A percentile compares a stretch with the other conserved stretches of the same genome.
Conservation (phyloP, 768 basidiomycete genomes). For the Hericium erinaceus region DNA sequence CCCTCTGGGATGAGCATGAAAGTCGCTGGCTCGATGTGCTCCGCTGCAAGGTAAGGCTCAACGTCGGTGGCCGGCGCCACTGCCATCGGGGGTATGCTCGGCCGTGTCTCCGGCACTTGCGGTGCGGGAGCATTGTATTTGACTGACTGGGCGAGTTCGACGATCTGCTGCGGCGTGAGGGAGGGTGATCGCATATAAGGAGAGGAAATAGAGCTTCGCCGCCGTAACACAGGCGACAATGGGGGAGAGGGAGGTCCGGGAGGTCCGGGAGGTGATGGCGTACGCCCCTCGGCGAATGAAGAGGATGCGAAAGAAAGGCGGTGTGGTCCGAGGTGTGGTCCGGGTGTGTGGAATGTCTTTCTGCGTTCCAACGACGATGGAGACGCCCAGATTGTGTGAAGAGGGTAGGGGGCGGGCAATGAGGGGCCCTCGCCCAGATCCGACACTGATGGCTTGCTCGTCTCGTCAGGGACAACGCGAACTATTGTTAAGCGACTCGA, state of each 20-base stretch:
- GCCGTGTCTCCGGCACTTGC: too few species aligned
- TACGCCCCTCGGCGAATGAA: constrained; percentile 8
- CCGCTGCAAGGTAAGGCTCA: too few species aligned
- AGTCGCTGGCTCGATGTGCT: not conserved
- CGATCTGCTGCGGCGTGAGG: constrained; percentile 10
- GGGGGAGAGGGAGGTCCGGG: constrained; percentile 6
- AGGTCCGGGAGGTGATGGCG: not conserved
- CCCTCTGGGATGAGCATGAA: constrained; percentile 9
- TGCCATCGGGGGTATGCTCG: too few species aligned
- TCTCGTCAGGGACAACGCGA: constrained; percentile 7
- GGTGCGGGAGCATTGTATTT: not conserved
- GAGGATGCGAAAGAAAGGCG: constrained; percentile 14
- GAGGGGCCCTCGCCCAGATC: too few species aligned
- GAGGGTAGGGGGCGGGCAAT: not conserved
- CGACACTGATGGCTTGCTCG: too few species aligned
- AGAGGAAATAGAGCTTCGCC: constrained; percentile 2
- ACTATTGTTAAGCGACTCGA: constrained; percentile 12
- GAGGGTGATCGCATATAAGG: constrained; percentile 2
- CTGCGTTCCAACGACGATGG: constrained; percentile 2
- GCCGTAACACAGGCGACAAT: constrained; percentile 4
- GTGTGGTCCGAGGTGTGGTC: not conserved
- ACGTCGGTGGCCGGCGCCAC: too few species aligned
- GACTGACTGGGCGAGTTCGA: constrained; percentile 8
- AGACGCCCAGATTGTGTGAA: not conserved
- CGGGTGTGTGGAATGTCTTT: not conserved